Base-by-base conservation (phyloP, 1,284 basidiomycete species). In the Amylostereum chailletii region DNA sequence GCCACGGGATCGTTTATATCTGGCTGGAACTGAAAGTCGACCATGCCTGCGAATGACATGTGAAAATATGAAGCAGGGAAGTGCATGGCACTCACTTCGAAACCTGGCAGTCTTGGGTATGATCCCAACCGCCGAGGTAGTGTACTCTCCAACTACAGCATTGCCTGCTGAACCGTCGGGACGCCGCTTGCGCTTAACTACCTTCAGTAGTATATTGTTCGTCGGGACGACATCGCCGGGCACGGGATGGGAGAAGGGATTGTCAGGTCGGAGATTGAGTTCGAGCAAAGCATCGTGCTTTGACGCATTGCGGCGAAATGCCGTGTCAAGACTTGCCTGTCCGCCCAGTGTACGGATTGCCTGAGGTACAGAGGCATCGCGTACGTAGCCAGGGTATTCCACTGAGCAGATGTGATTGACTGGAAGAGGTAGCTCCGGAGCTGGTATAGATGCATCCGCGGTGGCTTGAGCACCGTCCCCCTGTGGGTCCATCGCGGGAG, bases 331-430 rank as follows among this genome's bases (percentile, higher is more conserved):
- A 48, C 73, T 74, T 6, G 70, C 58, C 57, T 84, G 81, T 0
- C 85, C 84, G 3, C 90, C 86, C 6, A 94, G 68, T 39, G 75
- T 77, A 45, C 71, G 66, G 36, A 93, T 65, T 0, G 86, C 90
- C 7, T 71, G 59, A 0, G 77, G 71, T 3, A 86, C 74, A 33
- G 90, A 90, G 1, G 73, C 62, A 1, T 71, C 62, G 7, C 74
- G 69, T 46, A 96, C 83, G 55, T 90, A 90, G 48, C 91, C 91
- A 5, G 92, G 93, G 67, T 92, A 94, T 66, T 96, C 93, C 55
- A 96, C 71, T 2, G 90, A 84, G 59, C 86, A 89, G 65, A 83
- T 86, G 26, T 79, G 70, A 3, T 71, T 70, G 33, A 77, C 71
- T 5, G 86, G 80, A 6, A 93, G 71, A 4, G 76, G 67, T 10